These are phyloP conservation scores for Guyanaporus albipodus DNA, from an alignment of 768 basidiomycete species.

Conservation along the genomic window DNA sequence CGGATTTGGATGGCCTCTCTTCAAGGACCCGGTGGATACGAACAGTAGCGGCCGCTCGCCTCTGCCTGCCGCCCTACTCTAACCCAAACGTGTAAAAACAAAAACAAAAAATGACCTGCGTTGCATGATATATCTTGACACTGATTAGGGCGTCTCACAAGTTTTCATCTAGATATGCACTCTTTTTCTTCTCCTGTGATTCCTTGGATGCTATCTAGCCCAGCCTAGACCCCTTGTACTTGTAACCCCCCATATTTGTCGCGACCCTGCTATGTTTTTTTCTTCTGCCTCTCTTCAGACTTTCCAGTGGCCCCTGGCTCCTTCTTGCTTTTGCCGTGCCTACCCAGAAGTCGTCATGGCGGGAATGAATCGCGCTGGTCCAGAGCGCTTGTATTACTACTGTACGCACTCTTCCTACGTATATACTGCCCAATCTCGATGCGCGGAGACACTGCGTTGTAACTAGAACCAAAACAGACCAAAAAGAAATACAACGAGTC, in stretches of 20 bases:
- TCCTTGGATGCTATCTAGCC: conserved; percentile 29
- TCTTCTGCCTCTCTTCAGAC: not conserved
- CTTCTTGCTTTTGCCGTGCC: too few relatives aligned
- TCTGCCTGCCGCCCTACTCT: not conserved
- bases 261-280: not conserved
- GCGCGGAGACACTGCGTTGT: not conserved
- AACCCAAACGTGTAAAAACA: conserved; percentile 2
- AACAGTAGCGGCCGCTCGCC: conserved; percentile 34
- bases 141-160: conserved; percentile 3
- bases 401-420: conserved; percentile 16
- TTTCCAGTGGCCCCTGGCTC: not conserved
- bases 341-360: not conserved
- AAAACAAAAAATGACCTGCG: conserved; percentile 17
- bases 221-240: conserved; percentile 31
- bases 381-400: conserved; percentile 25
- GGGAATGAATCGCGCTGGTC: conserved; percentile 8
- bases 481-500: not conserved
- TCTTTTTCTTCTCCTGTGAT: not conserved
- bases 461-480: not conserved
- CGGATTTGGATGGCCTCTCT: conserved; percentile 94
- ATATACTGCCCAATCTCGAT: conserved; percentile 11
- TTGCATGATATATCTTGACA: conserved; percentile 25
- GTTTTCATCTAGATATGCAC: conserved; percentile 32
- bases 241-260: conserved; percentile 26
- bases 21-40: conserved; percentile 45